Evolutionary conservation across 2,329 filamentous ascomycete genomes (phyloP), one percentile per base, ranked within the genome.

Genomic region (Botrytis fabae): DNA sequence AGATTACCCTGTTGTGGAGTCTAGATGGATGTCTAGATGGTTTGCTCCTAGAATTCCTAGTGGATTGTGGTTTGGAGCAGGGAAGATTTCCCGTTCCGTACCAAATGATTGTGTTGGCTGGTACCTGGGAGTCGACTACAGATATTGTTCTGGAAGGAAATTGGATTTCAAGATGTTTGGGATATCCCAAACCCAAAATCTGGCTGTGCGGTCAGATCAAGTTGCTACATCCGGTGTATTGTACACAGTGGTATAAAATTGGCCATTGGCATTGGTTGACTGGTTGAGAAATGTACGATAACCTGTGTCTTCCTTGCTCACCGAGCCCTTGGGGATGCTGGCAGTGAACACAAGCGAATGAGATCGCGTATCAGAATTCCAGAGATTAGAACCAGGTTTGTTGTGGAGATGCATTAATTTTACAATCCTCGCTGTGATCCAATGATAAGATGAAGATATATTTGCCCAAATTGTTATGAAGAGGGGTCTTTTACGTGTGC

Each of bases 321-420:
- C 46, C 22, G 40, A 46, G 61, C 14, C 40, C 44, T 51, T 65
- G 6, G 51, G 63, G 32, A 66, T 66, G 44, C 44, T n/a, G 44
- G 28, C 63, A 66, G 44, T 66, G 46, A 66, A 40, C 25, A 66
- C 64, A 40, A 66, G 32, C 64, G 46, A 66, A 68, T 68, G 14
- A 51, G 51, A 54, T 68, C 16, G 32, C 64, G 64, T 28, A 54
- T 68, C 25, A 64, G 42, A 64, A 64, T 48, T 42, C 62, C 62
- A 64, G 42, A 64, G 25, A 68, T 54, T 28, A 42, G 35, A 22
- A 22, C 25, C 35, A 54, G 48, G 64, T 40, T 57, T 68, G 16
- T 68, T 28, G 64, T 68, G 64, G 64, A 57, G 64, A 68, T 68
- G 64, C 32, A 42, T 68, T 68, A 68, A 68, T 68, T 48, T 68